Evolutionary conservation across 495 filamentous ascomycete species (phyloP).

Genomic region (Neurospora sp.): DNA sequence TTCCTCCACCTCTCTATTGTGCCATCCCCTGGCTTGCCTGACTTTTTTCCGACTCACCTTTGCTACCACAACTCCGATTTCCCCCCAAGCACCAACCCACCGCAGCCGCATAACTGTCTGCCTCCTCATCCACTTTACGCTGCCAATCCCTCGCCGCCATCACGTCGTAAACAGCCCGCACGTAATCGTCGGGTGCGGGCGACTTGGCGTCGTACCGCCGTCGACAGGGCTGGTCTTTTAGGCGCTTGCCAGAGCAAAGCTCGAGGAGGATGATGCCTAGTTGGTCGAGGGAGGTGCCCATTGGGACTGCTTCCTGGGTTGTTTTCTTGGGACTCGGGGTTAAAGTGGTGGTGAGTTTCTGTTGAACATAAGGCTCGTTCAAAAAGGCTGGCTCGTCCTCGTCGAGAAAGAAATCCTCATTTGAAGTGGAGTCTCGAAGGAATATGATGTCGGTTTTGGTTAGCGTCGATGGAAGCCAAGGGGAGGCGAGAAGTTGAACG

Average conservation of each 20-base stretch:
- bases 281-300: neutral
- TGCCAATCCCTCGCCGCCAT: neutral
- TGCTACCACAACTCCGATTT: no score
- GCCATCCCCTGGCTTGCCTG: no score
- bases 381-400: neutral
- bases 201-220: neutral
- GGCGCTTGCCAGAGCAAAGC: constrained; percentile 24
- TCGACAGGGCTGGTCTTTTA: constrained; percentile 15
- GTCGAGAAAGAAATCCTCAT: neutral
- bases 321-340: no score
- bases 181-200: neutral
- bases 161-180: neutral
- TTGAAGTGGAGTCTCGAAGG: neutral
- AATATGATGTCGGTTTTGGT: constrained; percentile 6
- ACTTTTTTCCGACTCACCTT: no score
- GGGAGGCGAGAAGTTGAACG: constrained; percentile 10
- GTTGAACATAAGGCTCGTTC: neutral
- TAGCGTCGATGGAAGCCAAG: constrained; percentile 6
- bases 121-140: no score
- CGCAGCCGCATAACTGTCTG: constrained; percentile 24
- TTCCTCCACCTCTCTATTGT: neutral
- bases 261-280: constrained; percentile 27
- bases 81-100: constrained; percentile 30
- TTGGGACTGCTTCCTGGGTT: no score
- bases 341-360: no score